These are phyloP conservation scores for Rhodomyrtus psidioides DNA, from an alignment of 441 rosid genomes.

Conservation along the genomic window DNA sequence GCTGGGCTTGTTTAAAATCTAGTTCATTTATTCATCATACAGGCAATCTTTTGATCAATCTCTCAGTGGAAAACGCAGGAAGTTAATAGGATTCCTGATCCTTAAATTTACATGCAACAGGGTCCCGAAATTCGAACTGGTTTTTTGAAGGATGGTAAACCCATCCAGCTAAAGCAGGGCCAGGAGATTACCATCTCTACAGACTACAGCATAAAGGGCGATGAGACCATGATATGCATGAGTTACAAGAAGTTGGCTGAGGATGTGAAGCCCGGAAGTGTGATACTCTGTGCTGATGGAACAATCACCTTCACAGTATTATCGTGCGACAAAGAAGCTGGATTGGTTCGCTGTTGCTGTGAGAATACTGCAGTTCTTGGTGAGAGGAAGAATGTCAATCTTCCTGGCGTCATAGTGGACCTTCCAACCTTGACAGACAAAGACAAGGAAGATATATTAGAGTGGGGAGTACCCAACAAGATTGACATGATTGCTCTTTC, in stretches of 20 bases:
- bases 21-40: not conserved
- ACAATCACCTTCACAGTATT: conserved; percentile 77
- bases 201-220: conserved; percentile 73
- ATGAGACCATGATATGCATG: conserved; percentile 67
- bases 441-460: conserved; percentile 82
- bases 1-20: not conserved
- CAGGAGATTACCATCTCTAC: conserved; percentile 80
- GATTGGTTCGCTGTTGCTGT: conserved; percentile 70
- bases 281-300: conserved; percentile 89
- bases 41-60: not conserved
- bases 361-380: conserved; percentile 90
- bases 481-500: conserved; percentile 97
- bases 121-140: conserved; percentile 99
- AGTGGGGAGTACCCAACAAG: conserved; percentile 87
- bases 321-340: conserved; percentile 56
- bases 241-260: conserved; percentile 79
- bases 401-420: conserved; percentile 89
- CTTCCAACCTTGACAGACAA: conserved; percentile 94
- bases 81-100: not conserved
- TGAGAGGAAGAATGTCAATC: conserved; percentile 93
- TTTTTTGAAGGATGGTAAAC: conserved; percentile 77
- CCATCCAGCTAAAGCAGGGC: conserved; percentile 66
- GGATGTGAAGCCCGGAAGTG: conserved; percentile 79
- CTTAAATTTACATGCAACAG: conserved; percentile 18
- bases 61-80: not conserved